A percentile compares a stretch with the other conserved stretches of the same genome.
Evolutionary conservation across 345 rosid genomes (phyloP).

Genomic region (Acer campestre): DNA sequence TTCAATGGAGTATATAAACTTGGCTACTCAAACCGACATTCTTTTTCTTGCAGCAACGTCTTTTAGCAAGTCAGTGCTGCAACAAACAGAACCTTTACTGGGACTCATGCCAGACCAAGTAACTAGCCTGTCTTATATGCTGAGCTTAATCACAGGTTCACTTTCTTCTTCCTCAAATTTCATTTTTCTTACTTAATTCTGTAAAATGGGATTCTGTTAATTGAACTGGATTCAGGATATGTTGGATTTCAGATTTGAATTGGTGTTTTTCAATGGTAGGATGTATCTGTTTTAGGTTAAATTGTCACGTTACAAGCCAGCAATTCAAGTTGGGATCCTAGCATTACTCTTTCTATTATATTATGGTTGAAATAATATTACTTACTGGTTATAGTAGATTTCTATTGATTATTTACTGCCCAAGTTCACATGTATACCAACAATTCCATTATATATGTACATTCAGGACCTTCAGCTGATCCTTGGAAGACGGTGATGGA

Average conservation of each 20-base stretch:
- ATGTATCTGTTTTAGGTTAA: not conserved
- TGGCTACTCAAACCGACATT: not conserved
- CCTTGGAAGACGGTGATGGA: slow-evolving; percentile 13
- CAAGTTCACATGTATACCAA: not conserved
- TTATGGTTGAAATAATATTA: not conserved
- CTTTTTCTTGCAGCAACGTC: slow-evolving; percentile 66
- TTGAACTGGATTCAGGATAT: not conserved
- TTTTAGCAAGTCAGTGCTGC: slow-evolving; percentile 56
- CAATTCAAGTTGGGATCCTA: too few species aligned
- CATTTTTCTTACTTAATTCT: not conserved
- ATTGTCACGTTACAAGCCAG: not conserved
- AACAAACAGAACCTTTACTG: slow-evolving; percentile 49
- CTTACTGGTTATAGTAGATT: not conserved
- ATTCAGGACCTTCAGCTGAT: slow-evolving; percentile 14
- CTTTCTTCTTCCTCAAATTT: slow-evolving; percentile 1
- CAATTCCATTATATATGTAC: not conserved
- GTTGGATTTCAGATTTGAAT: not conserved
- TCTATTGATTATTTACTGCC: not conserved
- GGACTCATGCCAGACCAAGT: slow-evolving; percentile 44
- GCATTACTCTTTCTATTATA: too few species aligned
- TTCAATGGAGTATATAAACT: not conserved
- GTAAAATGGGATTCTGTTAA: not conserved
- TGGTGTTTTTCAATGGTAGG: not conserved
- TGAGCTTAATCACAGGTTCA: slow-evolving; percentile 57
- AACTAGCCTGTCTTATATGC: slow-evolving; percentile 28